phyloP scores from a whole-genome alignment of 768 basidiomycete species.

The Phlebiopsis gigantea region DNA sequence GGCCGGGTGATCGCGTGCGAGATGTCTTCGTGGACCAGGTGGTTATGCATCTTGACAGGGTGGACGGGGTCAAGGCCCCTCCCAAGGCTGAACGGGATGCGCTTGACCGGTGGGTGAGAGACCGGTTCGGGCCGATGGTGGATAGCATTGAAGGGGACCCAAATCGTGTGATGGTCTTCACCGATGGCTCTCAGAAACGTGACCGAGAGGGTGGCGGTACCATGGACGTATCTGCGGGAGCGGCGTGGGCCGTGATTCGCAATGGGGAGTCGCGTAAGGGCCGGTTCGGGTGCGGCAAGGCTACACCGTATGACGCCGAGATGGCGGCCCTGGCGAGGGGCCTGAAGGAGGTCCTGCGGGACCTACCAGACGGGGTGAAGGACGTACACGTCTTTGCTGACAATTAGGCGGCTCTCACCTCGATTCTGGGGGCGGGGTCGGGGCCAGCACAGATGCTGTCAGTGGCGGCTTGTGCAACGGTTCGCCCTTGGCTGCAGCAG shows the following conservation, averaged over 20 bases:
- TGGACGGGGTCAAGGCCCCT: neutral
- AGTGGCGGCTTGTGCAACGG: neutral
- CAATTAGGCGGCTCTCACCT: neutral
- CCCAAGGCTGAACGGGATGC: neutral
- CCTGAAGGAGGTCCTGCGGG: neutral
- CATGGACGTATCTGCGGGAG: neutral
- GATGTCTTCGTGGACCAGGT: slow-evolving; percentile 1
- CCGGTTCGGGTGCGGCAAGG: slow-evolving; percentile 1
- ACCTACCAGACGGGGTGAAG: neutral
- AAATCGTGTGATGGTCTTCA: slow-evolving; percentile 1
- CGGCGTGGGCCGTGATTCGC: neutral
- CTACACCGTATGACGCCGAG: too few relatives aligned
- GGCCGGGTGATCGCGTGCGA: neutral
- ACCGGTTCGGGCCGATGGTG: neutral
- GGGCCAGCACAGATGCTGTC: slow-evolving; percentile 7
- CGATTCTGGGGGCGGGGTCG: slow-evolving; percentile 4
- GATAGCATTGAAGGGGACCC: neutral
- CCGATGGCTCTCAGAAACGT: slow-evolving; percentile 5
- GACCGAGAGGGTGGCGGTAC: neutral
- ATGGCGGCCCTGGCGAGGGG: slow-evolving; percentile 6
- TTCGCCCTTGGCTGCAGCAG: neutral
- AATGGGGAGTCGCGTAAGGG: neutral
- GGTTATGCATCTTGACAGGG: neutral
- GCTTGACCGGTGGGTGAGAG: neutral
- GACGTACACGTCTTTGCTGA: slow-evolving; percentile 6